Evolutionary conservation across 2,329 filamentous ascomycete species (phyloP).

Genomic region (Geoglossum cookeanum): DNA sequence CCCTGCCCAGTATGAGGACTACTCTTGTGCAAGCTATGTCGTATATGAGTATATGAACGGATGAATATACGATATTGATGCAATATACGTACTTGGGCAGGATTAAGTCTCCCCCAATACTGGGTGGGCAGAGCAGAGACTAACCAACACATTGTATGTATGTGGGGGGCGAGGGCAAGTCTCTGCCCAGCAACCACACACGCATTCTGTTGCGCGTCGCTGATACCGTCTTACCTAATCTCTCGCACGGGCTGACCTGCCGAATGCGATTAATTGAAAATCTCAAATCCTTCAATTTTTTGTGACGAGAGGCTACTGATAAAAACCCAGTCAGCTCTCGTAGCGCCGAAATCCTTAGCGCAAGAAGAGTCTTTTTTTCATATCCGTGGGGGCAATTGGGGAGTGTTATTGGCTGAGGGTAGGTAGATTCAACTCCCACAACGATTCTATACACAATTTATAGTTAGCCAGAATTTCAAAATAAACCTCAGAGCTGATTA

Average conservation of each 20-base stretch:
- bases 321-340: neutral
- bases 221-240: neutral
- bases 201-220: too few species aligned
- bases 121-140: too few species aligned
- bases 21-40: too few species aligned
- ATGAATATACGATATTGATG: too few species aligned
- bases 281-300: neutral
- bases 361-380: neutral
- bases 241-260: neutral
- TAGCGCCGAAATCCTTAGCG: neutral
- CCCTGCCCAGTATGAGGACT: too few species aligned
- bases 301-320: neutral
- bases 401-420: neutral
- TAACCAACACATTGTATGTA: too few species aligned
- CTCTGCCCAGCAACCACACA: too few species aligned
- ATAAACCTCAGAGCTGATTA: neutral
- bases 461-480: neutral
- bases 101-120: too few species aligned
- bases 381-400: neutral
- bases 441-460: neutral
- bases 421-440: neutral
- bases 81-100: too few species aligned
- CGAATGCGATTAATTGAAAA: neutral
- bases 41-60: too few species aligned
- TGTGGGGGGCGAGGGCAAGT: too few species aligned